These are phyloP conservation scores for Populus hybrid DNA, from an alignment of 441 rosid genomes.

Conservation along the genomic window DNA sequence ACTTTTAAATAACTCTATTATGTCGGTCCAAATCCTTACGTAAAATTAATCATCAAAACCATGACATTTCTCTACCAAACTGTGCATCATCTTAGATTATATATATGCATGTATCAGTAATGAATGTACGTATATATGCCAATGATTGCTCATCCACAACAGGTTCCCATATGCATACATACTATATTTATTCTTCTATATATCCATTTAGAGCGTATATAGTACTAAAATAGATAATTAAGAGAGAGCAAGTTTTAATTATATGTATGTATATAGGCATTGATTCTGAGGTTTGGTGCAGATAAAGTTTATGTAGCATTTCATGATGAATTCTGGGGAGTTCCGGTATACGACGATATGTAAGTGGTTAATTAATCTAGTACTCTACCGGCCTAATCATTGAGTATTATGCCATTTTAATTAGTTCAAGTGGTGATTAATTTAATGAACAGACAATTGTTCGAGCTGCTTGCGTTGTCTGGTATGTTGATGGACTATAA, in stretches of 20 bases:
- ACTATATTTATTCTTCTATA: too few relatives aligned
- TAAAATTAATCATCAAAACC: too few relatives aligned
- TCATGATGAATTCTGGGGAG: conserved; percentile 97
- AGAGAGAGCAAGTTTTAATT: not conserved
- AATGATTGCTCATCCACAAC: not conserved
- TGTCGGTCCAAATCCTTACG: too few relatives aligned
- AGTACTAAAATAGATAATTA: not conserved
- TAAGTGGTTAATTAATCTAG: conserved; percentile 25
- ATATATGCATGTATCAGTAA: too few relatives aligned
- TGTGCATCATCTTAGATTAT: too few relatives aligned
- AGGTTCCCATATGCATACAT: not conserved
- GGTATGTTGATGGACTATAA: conserved; percentile 98
- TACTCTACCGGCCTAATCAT: not conserved
- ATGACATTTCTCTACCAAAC: too few relatives aligned
- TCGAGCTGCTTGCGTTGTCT: conserved; percentile 80
- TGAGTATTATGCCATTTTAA: not conserved
- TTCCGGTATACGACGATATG: conserved; percentile 82
- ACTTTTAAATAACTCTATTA: not conserved
- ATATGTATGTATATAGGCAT: not conserved
- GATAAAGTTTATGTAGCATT: conserved; percentile 67
- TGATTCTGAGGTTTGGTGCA: conserved; percentile 25
- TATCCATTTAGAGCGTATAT: not conserved
- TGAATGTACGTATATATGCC: too few relatives aligned
- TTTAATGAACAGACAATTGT: conserved; percentile 55
- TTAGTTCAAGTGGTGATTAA: not conserved